Evolutionary conservation across 495 filamentous ascomycete genomes (phyloP).

Genomic region (Rhypophila decipiens): DNA sequence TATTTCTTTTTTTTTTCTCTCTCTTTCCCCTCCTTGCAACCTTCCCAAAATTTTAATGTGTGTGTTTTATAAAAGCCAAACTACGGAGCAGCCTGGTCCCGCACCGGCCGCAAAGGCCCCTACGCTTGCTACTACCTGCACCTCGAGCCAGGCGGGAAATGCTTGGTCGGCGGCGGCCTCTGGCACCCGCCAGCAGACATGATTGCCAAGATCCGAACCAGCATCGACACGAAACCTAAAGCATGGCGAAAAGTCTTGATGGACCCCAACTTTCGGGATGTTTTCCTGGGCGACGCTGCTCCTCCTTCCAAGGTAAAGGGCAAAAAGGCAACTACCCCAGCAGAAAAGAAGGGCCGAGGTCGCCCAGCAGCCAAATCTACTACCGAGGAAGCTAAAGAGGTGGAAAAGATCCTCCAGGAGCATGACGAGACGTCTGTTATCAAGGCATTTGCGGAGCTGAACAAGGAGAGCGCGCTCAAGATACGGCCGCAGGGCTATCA

Average conservation of each 20-base stretch:
- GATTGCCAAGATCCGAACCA: constrained; percentile 58
- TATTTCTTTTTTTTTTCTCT: constrained; percentile 25
- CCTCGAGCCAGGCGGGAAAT: constrained; percentile 33
- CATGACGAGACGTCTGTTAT: constrained; percentile 29
- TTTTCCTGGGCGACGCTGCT: constrained; percentile 44
- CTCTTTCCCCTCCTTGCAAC: constrained; percentile 28
- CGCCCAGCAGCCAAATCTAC: no score
- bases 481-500: constrained; percentile 81
- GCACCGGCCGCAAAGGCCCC: constrained; percentile 77
- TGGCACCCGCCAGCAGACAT: constrained; percentile 65
- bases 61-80: constrained; percentile 41
- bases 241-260: constrained; percentile 60
- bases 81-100: constrained; percentile 79
- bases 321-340: constrained; percentile 44
- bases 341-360: constrained; percentile 24
- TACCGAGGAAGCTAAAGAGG: not conserved
- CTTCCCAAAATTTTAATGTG: constrained; percentile 19
- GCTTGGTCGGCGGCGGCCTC: constrained; percentile 62
- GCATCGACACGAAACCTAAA: constrained; percentile 63
- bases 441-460: constrained; percentile 59
- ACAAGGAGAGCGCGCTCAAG: constrained; percentile 69
- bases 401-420: constrained; percentile 2
- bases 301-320: not conserved
- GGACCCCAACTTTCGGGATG: constrained; percentile 48
- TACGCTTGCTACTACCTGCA: constrained; percentile 75